phyloP scores from a whole-genome alignment of 805 yeast genomes.

The Blastobotrys muscicola region DNA sequence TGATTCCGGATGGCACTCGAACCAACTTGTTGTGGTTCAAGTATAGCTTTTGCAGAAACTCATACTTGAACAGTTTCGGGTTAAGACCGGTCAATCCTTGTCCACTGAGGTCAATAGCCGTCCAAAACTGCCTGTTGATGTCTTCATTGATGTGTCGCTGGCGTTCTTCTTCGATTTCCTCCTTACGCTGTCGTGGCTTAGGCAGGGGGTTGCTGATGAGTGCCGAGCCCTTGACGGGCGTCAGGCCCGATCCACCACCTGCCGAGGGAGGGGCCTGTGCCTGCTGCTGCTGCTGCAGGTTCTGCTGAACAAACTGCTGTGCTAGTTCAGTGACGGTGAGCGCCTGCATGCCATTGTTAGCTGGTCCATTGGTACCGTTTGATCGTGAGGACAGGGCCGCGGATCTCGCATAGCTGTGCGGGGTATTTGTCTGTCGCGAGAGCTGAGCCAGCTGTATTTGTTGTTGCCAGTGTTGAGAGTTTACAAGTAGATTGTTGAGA shows the following conservation, averaged over 20 bases:
- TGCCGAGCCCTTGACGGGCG: slow-evolving; percentile 15
- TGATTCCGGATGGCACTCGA: slow-evolving; percentile 56
- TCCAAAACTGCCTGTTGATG: slow-evolving; percentile 73
- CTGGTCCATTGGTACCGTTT: slow-evolving; percentile 24
- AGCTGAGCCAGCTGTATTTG: slow-evolving; percentile 64
- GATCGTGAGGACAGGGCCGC: slow-evolving; percentile 60
- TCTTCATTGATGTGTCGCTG: slow-evolving; percentile 31
- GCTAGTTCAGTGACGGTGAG: slow-evolving; percentile 31
- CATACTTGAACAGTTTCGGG: slow-evolving; percentile 68
- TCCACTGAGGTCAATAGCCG: slow-evolving; percentile 85
- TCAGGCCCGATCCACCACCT: slow-evolving; percentile 23
- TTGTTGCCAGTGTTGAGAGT: slow-evolving; percentile 56
- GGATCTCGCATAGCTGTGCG: slow-evolving; percentile 77
- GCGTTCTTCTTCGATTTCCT: slow-evolving; percentile 32
- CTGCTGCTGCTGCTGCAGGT: slow-evolving; percentile 9
- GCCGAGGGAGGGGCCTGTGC: slow-evolving; percentile 21
- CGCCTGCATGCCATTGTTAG: slow-evolving; percentile 17
- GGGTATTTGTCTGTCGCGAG: slow-evolving; percentile 56
- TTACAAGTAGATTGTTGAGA: neutral
- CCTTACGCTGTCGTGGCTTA: slow-evolving; percentile 25
- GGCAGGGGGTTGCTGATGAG: slow-evolving; percentile 6
- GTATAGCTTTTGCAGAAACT: slow-evolving; percentile 77
- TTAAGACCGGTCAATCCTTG: slow-evolving; percentile 67
- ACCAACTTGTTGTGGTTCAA: slow-evolving; percentile 77
- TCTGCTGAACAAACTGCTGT: slow-evolving; percentile 28